Conservation (phyloP, 805 yeast species). For the Kazachstania taianensis region DNA sequence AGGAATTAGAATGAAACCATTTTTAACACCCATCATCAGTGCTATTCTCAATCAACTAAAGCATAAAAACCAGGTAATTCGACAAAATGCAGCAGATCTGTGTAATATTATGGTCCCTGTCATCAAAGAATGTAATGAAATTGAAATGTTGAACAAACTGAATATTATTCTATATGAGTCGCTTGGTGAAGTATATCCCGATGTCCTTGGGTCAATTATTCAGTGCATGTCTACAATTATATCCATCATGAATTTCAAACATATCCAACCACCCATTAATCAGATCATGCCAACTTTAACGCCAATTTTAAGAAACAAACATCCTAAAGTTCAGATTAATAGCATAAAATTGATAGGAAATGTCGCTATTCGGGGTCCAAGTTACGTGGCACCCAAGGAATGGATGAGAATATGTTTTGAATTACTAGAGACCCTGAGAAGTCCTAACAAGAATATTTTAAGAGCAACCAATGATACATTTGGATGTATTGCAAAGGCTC, state of each 20-base stretch:
- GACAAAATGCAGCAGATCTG: constrained; percentile 80
- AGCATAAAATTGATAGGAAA: constrained; percentile 71
- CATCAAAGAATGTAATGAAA: constrained; percentile 54
- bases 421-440: constrained; percentile 76
- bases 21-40: constrained; percentile 60
- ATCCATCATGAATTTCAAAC: constrained; percentile 44
- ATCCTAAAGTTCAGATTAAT: constrained; percentile 82
- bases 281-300: constrained; percentile 81
- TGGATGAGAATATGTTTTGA: constrained; percentile 97
- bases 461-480: constrained; percentile 82
- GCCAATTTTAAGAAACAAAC: constrained; percentile 82
- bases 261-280: constrained; percentile 69
- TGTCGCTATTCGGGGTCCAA: constrained; percentile 73
- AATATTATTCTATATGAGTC: constrained; percentile 78
- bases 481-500: constrained; percentile 81
- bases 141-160: constrained; percentile 52
- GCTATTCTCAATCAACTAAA: constrained; percentile 63
- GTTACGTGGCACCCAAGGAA: constrained; percentile 78
- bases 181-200: constrained; percentile 90
- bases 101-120: constrained; percentile 57
- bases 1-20: constrained; percentile 58
- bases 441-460: constrained; percentile 66
- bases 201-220: constrained; percentile 78
- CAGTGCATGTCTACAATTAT: constrained; percentile 60
- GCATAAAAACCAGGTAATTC: constrained; percentile 56